These are phyloP conservation scores for Eucalyptus shirleyi DNA, from an alignment of 345 rosid genomes.

Conservation along the genomic window DNA sequence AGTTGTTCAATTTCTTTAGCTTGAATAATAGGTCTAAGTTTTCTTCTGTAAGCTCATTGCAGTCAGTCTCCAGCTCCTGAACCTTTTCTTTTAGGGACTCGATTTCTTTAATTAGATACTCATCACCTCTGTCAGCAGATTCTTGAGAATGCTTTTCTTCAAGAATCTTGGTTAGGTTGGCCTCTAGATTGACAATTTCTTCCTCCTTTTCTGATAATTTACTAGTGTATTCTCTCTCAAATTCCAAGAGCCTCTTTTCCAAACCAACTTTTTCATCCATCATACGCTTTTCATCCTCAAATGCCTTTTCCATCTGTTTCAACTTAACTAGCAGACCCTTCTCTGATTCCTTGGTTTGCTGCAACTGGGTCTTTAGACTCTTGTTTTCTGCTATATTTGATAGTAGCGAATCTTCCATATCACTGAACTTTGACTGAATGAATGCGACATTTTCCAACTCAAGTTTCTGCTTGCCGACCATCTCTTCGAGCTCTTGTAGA, in stretches of 20 bases:
- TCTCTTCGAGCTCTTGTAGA: constrained; percentile 49
- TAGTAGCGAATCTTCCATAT: constrained; percentile 11
- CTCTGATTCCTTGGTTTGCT: constrained; percentile 20
- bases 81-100: constrained; percentile 23
- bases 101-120: constrained; percentile 15
- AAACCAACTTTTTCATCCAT: neutral
- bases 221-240: neutral
- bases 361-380: constrained; percentile 3
- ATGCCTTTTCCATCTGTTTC: constrained; percentile 16
- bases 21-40: constrained; percentile 33
- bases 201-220: constrained; percentile 18
- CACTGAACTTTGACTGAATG: constrained; percentile 5
- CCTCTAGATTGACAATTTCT: constrained; percentile 17
- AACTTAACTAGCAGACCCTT: constrained; percentile 14
- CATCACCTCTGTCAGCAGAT: neutral
- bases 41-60: constrained; percentile 57
- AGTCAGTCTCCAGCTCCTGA: constrained; percentile 45
- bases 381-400: constrained; percentile 9
- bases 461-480: constrained; percentile 28
- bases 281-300: neutral
- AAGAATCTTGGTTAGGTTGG: constrained; percentile 4
- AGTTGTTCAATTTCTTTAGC: constrained; percentile 15
- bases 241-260: neutral
- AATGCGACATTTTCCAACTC: constrained; percentile 19
- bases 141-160: neutral